Conservation (phyloP, 257 asterid species). For the Solanum neorickii region DNA sequence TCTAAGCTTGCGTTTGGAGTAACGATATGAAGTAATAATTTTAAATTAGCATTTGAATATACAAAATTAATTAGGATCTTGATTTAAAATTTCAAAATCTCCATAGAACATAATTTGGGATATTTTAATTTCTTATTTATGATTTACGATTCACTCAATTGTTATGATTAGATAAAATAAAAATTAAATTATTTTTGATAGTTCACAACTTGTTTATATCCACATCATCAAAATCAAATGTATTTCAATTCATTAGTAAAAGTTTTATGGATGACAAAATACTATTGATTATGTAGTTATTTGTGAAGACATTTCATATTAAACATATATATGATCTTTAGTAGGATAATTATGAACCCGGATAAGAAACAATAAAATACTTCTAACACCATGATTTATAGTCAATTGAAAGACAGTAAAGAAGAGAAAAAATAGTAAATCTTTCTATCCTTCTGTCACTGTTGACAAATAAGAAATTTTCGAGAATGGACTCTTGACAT, state of each 20-base stretch:
- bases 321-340: neutral
- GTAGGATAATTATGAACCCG: neutral
- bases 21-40: neutral
- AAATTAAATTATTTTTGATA: too few relatives aligned
- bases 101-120: neutral
- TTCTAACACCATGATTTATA: neutral
- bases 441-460: neutral
- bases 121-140: neutral
- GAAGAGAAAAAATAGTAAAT: neutral
- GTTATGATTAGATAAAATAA: too few relatives aligned
- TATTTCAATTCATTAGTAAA: neutral
- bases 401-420: neutral
- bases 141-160: neutral
- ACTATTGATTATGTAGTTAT: neutral
- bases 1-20: neutral
- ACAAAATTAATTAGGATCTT: too few relatives aligned
- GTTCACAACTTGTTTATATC: neutral
- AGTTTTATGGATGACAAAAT: neutral
- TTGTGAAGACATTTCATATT: neutral
- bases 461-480: neutral
- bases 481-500: neutral
- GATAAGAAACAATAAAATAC: neutral
- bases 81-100: neutral
- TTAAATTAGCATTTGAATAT: too few relatives aligned
- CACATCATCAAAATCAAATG: too few relatives aligned